Evolutionary conservation across 2,329 filamentous ascomycete genomes (phyloP).

Genomic region (Blumeria graminis): DNA sequence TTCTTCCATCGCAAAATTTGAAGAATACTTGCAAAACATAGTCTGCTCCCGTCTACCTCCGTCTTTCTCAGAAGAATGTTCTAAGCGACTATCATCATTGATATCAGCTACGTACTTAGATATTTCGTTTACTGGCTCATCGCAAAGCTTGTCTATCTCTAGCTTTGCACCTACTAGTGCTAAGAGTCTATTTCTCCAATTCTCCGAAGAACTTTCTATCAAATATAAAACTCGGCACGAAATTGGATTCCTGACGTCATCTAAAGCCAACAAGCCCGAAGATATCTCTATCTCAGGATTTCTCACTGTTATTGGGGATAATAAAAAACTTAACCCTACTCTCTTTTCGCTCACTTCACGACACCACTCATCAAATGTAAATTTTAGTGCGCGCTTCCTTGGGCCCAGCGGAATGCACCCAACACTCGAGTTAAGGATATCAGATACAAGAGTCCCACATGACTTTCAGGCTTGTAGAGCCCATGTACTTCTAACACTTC

Average conservation of each 20-base stretch:
- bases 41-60: constrained; percentile 21
- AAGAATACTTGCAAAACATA: constrained; percentile 25
- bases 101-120: constrained; percentile 40
- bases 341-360: constrained; percentile 67
- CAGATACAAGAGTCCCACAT: constrained; percentile 24
- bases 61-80: constrained; percentile 23
- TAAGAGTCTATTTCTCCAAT: constrained; percentile 7
- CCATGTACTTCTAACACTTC: constrained; percentile 63
- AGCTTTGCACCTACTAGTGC: constrained; percentile 31
- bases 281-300: constrained; percentile 61
- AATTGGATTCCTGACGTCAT: constrained; percentile 49
- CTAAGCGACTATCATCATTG: constrained; percentile 22
- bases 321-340: constrained; percentile 33
- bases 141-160: constrained; percentile 38
- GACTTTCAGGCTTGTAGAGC: constrained; percentile 39
- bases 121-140: constrained; percentile 49
- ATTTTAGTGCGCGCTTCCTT: constrained; percentile 40
- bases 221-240: constrained; percentile 35
- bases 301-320: constrained; percentile 53
- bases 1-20: constrained; percentile 28
- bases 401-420: constrained; percentile 64
- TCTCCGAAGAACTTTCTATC: constrained; percentile 6
- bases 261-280: constrained; percentile 26
- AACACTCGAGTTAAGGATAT: constrained; percentile 43
- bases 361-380: constrained; percentile 33